Evolutionary conservation across 1,284 basidiomycete species (phyloP).

Genomic region (Ganoderma sp.): DNA sequence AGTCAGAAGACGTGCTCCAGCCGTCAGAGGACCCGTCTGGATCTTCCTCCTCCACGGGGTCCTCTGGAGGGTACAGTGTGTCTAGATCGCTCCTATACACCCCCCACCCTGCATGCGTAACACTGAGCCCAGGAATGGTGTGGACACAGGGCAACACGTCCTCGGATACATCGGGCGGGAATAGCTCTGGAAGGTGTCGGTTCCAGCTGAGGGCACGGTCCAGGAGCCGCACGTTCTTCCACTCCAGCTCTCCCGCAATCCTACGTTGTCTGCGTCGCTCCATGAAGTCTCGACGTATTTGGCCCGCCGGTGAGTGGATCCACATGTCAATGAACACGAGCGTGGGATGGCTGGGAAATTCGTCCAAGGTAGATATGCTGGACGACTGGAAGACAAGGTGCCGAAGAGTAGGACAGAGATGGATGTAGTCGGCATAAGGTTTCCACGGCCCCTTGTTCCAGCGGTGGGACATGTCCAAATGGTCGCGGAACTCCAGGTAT

Average conservation of each 20-base stretch:
- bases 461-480: slow-evolving; percentile 18
- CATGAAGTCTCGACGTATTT: slow-evolving; percentile 3
- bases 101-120: slow-evolving; percentile 22
- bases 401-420: slow-evolving; percentile 19
- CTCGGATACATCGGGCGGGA: slow-evolving; percentile 18
- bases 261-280: slow-evolving; percentile 8
- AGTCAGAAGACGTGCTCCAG: neutral
- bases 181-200: slow-evolving; percentile 12
- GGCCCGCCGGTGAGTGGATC: slow-evolving; percentile 16
- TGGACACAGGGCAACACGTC: slow-evolving; percentile 17
- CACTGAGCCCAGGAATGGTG: slow-evolving; percentile 13
- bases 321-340: slow-evolving; percentile 25
- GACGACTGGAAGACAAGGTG: slow-evolving; percentile 23
- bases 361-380: slow-evolving; percentile 10
- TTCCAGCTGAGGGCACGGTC: slow-evolving; percentile 22
- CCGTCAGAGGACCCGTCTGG: slow-evolving; percentile 4
- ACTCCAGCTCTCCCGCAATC: slow-evolving; percentile 12
- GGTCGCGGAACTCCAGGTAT: slow-evolving; percentile 27
- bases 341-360: slow-evolving; percentile 20
- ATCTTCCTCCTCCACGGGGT: neutral
- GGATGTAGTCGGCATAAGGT: slow-evolving; percentile 17
- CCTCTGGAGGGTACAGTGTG: slow-evolving; percentile 11
- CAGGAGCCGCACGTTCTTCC: slow-evolving; percentile 27
- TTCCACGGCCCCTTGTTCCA: neutral
- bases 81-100: slow-evolving; percentile 24